phyloP scores from a whole-genome alignment of 768 basidiomycete species.

The Ramaria rubella region DNA sequence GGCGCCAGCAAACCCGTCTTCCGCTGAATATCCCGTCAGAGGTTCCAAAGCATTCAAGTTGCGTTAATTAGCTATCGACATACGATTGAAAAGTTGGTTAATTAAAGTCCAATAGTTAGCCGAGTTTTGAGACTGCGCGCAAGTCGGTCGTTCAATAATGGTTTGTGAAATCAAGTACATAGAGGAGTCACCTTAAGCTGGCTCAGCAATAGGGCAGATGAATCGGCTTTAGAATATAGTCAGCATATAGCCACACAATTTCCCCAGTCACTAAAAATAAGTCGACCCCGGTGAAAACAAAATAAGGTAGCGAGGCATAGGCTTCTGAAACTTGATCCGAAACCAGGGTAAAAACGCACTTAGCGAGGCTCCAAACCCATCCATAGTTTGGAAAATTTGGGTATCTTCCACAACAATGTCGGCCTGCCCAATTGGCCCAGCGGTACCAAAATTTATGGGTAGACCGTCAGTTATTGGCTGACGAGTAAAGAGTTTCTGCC shows the following conservation, averaged over 20 bases:
- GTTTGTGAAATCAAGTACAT: slow-evolving; percentile 1
- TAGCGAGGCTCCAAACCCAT: slow-evolving; percentile 60
- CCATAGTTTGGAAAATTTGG: slow-evolving; percentile 51
- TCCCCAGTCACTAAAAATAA: not conserved
- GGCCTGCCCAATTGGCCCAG: slow-evolving; percentile 49
- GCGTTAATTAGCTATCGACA: slow-evolving; percentile 5
- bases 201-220: slow-evolving; percentile 53
- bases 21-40: slow-evolving; percentile 27
- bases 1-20: slow-evolving; percentile 54
- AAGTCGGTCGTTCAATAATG: not conserved
- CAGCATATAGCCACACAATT: not conserved
- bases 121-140: slow-evolving; percentile 39
- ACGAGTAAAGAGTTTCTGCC: slow-evolving; percentile 40
- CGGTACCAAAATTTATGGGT: slow-evolving; percentile 53
- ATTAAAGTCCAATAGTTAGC: slow-evolving; percentile 54
- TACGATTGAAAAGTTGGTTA: slow-evolving; percentile 49
- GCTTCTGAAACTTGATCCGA: not conserved
- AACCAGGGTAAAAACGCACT: slow-evolving; percentile 35
- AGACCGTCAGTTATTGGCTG: slow-evolving; percentile 32
- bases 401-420: slow-evolving; percentile 58
- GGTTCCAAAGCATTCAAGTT: not conserved
- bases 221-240: slow-evolving; percentile 47
- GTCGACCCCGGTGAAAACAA: not conserved
- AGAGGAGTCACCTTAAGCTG: slow-evolving; percentile 51
- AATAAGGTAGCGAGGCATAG: not conserved